Base-by-base conservation (phyloP, 495 filamentous ascomycete species). In the Xylaria scruposa region DNA sequence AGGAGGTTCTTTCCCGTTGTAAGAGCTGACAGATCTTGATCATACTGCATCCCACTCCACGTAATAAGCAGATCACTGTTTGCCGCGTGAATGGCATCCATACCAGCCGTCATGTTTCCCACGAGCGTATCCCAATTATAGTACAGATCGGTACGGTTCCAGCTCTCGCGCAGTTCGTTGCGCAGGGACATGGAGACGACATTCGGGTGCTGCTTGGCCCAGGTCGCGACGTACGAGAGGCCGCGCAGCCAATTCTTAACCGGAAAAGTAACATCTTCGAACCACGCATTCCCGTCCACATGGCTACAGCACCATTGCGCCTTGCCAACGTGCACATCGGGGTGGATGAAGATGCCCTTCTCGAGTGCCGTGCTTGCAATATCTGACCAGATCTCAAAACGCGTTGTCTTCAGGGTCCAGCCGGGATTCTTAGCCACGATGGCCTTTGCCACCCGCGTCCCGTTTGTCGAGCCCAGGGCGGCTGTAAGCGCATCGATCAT, bases 241-340 rank as follows among this genome's bases (percentile, higher is more conserved):
- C 84, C 87, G 19, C 87, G 81, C 38, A 81, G 76, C 88, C 87
- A 89, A 53, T 85, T 85, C 0, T 75, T 72, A 0, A 83, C 78
- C 59, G 85, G 77, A 75, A 90, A 89, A 68, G 84, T 82, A 2
- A 79, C 78, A 66, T 89, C 86, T 19, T 85, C 86, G 64, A 88
- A 88, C 88, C 86, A 90, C 19, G 85, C 76, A 74, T 88, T 88
- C 0, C 88, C 88, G 75, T 90, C 88, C 0, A 74, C 79, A 26
- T 79, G 77, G 21, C 78, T 80, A 70, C 87, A 89, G 79, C 88
- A 89, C 86, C 87, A 89, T 47, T 83, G 81, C 8, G 85, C 88
- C 75, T 87, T 88, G 33, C 85, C 84, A 63, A 89, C 84, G 66
- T 89, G 88, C 65, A 88, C 88, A 70, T 89, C 87, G 0, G 89